These are phyloP conservation scores for Trametes sp. DNA, from an alignment of 1,284 basidiomycete genomes.

Conservation along the genomic window DNA sequence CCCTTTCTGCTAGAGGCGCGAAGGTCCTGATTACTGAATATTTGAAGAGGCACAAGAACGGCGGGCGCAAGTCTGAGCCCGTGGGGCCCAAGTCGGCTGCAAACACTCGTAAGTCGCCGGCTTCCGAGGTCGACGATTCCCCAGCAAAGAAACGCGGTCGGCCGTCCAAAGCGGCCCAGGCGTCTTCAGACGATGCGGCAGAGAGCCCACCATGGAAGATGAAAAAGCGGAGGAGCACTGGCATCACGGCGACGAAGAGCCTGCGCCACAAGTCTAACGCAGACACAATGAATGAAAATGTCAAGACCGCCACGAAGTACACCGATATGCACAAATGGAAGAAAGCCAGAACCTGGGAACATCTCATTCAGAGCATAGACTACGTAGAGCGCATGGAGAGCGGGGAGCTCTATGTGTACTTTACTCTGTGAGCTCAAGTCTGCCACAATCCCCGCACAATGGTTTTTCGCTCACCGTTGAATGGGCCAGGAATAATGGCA, in stretches of 20 bases:
- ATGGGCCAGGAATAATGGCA: conserved; percentile 49
- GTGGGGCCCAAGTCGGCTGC: conserved; percentile 37
- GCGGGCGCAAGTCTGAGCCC: conserved; percentile 37
- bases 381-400: conserved; percentile 67
- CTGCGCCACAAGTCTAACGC: conserved; percentile 26
- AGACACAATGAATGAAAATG: conserved; percentile 39
- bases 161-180: conserved; percentile 34
- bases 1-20: conserved; percentile 60
- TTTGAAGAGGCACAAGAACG: conserved; percentile 57
- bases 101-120: conserved; percentile 45
- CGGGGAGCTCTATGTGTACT: conserved; percentile 63
- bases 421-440: conserved; percentile 62
- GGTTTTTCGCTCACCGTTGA: conserved; percentile 2
- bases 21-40: conserved; percentile 64
- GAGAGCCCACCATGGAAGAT: conserved; percentile 37
- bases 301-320: conserved; percentile 36
- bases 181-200: conserved; percentile 33
- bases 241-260: conserved; percentile 14
- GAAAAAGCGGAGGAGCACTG: conserved; percentile 49
- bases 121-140: conserved; percentile 31
- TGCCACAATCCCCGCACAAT: conserved; percentile 4
- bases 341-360: conserved; percentile 63
- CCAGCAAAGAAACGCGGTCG: conserved; percentile 50
- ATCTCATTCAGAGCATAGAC: conserved; percentile 63
- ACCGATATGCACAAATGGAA: conserved; percentile 62